Conservation (phyloP, 2,329 filamentous ascomycete genomes). For the Clonostachys chloroleuca region DNA sequence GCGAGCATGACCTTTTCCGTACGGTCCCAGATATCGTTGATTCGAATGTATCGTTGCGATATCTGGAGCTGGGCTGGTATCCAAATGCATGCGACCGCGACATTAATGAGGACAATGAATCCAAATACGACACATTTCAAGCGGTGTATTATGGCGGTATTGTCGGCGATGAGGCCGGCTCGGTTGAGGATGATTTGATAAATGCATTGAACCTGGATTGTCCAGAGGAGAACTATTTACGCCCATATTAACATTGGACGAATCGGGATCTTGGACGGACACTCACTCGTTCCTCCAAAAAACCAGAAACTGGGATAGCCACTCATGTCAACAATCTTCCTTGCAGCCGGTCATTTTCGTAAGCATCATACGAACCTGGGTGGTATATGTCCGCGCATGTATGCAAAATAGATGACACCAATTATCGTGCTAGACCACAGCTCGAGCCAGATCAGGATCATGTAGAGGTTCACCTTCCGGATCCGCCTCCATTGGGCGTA, state of each 20-base stretch:
- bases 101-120: constrained; percentile 42
- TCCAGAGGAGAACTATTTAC: constrained; percentile 17
- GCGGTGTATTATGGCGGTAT: constrained; percentile 22
- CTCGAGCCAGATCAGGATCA: constrained; percentile 33
- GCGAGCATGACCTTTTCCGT: constrained; percentile 46
- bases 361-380: neutral
- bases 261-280: too few relatives aligned
- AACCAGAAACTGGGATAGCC: neutral
- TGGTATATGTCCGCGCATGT: constrained; percentile 20
- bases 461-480: constrained; percentile 24
- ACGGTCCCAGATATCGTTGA: constrained; percentile 49
- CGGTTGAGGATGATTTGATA: constrained; percentile 53
- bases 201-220: constrained; percentile 40
- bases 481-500: constrained; percentile 19
- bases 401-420: constrained; percentile 26
- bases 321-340: neutral
- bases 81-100: constrained; percentile 50
- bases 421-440: constrained; percentile 24
- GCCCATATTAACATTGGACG: too few relatives aligned
- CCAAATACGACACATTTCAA: constrained; percentile 39
- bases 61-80: constrained; percentile 43
- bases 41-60: constrained; percentile 27
- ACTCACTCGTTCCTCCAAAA: neutral
- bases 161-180: constrained; percentile 36
- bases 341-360: neutral